Percentiles rank a stretch among this genome's conserved stretches.
These are phyloP conservation scores for Clarireedia paspali DNA, from an alignment of 2,329 filamentous ascomycete species.

Conservation along the genomic window DNA sequence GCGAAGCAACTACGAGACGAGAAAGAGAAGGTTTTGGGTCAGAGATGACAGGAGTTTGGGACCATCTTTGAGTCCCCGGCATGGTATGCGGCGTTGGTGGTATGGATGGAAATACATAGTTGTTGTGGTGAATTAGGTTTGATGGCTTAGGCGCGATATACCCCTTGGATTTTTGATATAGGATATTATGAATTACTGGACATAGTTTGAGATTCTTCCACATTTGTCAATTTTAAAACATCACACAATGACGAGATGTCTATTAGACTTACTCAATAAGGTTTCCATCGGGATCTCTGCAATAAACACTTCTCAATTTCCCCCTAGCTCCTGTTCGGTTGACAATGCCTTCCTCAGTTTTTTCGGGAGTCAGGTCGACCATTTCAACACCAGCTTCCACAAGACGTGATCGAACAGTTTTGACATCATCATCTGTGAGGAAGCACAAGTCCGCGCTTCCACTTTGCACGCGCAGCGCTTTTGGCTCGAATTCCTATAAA, in stretches of 20 bases:
- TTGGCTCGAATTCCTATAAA: conserved; percentile 47
- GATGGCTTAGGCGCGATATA: conserved; percentile 12
- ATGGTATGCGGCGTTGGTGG: background rate
- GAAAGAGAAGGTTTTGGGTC: conserved; percentile 19
- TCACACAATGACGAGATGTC: background rate
- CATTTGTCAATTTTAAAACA: background rate
- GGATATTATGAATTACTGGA: conserved; percentile 6
- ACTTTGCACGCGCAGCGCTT: conserved; percentile 43
- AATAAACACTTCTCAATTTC: conserved; percentile 48
- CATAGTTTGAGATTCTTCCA: conserved; percentile 16
- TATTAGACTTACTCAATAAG: conserved; percentile 44
- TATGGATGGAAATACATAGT: background rate
- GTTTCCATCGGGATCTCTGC: conserved; percentile 54
- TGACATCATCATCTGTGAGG: conserved; percentile 43
- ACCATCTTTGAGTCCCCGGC: background rate
- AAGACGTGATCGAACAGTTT: conserved; percentile 37
- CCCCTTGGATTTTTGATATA: conserved; percentile 3
- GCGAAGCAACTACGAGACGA: conserved; percentile 30
- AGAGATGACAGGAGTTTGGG: background rate
- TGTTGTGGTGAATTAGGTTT: background rate
- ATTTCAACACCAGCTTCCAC: conserved; percentile 39
- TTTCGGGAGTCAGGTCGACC: conserved; percentile 25
- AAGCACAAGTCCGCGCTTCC: conserved; percentile 56
- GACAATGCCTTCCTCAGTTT: conserved; percentile 41
- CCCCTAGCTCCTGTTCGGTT: conserved; percentile 48